Base-by-base conservation (phyloP, 306 rosid species). In the Rosa rugosa region DNA sequence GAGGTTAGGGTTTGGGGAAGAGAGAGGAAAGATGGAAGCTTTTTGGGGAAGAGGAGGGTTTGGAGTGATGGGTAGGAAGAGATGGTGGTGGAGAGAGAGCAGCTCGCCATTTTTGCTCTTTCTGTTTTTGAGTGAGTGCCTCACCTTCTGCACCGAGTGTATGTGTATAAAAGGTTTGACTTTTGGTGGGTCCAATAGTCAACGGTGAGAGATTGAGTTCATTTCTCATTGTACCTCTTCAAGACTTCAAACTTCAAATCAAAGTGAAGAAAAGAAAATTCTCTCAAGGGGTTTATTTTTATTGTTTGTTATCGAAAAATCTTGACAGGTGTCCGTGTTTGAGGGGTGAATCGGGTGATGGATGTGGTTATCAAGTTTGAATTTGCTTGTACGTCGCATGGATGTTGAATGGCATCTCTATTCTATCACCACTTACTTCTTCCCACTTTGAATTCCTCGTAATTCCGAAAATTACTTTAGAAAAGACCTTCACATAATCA, bases 31-130 rank as follows among this genome's bases (percentile, higher is more conserved):
- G 31, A 4, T 18, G 80, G 45, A 69, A 80, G 80, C 46, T 54
- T 88, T 72, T 45, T 82, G 83, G 79, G 82, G 84, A 84, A 86
- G 84, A 84, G 69, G 13, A 86, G 75, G 74, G 81, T 77, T 45
- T 84, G 86, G 42, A 87, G 81, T 3, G 81, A 65, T 31, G 81
- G 83, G 27, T 87, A 83, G 75, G 84, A 86, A 23, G 89, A 78
- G 27, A 86, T 47, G 27, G 84, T 20, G 41, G 86, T 64, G 9
- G 88, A 45, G 44, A 88, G 76, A 75, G 86, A 77, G 59, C 80
- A 77, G 57, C 80, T 66, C 56, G 90, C 92, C 92, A 88, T 88
- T 78, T 73, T 65, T 17, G 12, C 44, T 12, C 44, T n/a, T n/a
- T 14, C 59, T 75, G n/a, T 5, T 9, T 9, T 62, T 10, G 41